A percentile compares a stretch with the other conserved stretches of the same genome.
Evolutionary conservation across 2,329 filamentous ascomycete species (phyloP).

Genomic region (Botrytis byssoidea): DNA sequence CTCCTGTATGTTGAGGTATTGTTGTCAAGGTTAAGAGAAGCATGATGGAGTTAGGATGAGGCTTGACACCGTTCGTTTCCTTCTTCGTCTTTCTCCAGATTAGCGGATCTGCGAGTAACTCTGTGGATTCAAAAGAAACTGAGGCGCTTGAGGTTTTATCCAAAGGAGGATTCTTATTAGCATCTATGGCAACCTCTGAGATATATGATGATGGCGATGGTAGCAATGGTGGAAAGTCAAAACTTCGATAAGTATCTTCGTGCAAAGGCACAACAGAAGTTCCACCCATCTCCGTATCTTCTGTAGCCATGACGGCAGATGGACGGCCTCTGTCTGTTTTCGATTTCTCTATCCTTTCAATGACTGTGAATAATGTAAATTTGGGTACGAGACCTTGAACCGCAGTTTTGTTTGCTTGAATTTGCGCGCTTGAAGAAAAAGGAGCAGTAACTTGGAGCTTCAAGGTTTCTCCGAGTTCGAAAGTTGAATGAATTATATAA

Average conservation of each 20-base stretch:
- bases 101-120: neutral
- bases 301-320: neutral
- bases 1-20: neutral
- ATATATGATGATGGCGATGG: neutral
- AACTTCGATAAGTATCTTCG: neutral
- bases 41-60: neutral
- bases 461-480: neutral
- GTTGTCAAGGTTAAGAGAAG: too few species aligned
- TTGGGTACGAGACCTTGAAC: too few species aligned
- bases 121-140: neutral
- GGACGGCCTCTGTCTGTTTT: neutral
- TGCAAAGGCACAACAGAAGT: neutral
- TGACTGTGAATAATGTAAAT: neutral
- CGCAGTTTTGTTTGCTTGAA: neutral
- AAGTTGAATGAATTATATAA: neutral
- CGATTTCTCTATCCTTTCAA: neutral
- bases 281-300: neutral
- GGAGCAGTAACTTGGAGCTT: neutral
- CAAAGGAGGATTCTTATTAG: neutral
- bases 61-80: neutral
- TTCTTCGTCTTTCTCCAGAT: neutral
- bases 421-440: neutral
- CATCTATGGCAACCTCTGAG: neutral
- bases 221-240: neutral
- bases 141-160: neutral